Evolutionary conservation across 2,329 filamentous ascomycete species (phyloP).

Genomic region (Chaetomiaceae sp.): DNA sequence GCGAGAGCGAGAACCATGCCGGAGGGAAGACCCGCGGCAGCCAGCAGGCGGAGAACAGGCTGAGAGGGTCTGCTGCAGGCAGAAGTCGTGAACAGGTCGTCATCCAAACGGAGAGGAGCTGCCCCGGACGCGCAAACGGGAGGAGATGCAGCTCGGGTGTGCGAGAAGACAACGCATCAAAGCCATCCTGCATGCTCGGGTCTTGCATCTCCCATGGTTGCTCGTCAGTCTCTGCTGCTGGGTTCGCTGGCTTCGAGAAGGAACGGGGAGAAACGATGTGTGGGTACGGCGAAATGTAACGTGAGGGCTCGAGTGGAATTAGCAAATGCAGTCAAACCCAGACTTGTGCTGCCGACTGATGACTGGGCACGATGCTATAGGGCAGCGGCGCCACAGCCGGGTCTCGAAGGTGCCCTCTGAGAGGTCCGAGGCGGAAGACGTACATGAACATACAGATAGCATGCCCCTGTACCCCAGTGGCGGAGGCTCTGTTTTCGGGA

Average conservation of each 20-base stretch:
- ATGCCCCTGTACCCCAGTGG: slow-evolving; percentile 11
- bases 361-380: slow-evolving; percentile 43
- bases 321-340: slow-evolving; percentile 28
- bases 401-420: slow-evolving; percentile 22
- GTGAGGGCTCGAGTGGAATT: slow-evolving; percentile 24
- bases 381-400: slow-evolving; percentile 27
- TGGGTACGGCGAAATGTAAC: slow-evolving; percentile 28
- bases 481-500: background rate
- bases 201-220: slow-evolving; percentile 10
- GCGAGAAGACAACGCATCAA: slow-evolving; percentile 26
- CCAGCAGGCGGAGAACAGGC: background rate
- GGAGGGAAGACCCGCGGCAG: slow-evolving; percentile 4
- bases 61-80: background rate
- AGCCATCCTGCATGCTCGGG: slow-evolving; percentile 20
- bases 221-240: background rate
- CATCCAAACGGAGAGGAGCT: slow-evolving; percentile 12
- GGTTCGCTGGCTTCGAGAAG: slow-evolving; percentile 23
- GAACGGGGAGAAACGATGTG: slow-evolving; percentile 11
- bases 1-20: slow-evolving; percentile 16
- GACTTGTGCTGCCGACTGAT: slow-evolving; percentile 32
- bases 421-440: slow-evolving; percentile 23
- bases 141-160: slow-evolving; percentile 18
- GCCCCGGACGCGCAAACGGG: slow-evolving; percentile 12
- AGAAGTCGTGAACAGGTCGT: slow-evolving; percentile 3
- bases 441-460: slow-evolving; percentile 24